phyloP scores from a whole-genome alignment of 306 rosid genomes.

The Gynostemma pentaphyllum region DNA sequence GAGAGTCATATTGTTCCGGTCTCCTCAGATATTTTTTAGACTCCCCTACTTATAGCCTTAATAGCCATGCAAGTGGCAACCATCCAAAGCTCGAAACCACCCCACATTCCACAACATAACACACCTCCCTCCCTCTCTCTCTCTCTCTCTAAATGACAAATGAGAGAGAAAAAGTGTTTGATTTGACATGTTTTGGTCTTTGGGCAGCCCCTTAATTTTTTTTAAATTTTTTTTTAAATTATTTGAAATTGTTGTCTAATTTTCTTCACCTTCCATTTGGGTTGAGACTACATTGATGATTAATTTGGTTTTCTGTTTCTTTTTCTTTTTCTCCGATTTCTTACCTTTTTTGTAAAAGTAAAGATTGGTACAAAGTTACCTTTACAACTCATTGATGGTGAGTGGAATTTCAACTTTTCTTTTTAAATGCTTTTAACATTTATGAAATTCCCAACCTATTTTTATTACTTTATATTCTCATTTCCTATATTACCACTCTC shows the following conservation, averaged over 20 bases:
- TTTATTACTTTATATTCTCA: too few species aligned
- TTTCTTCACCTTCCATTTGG: neutral
- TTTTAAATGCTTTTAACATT: too few species aligned
- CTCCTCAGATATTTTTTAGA: too few species aligned
- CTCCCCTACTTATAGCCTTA: too few species aligned
- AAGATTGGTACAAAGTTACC: neutral
- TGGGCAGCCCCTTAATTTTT: neutral
- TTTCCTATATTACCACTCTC: too few species aligned
- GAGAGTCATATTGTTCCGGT: too few species aligned
- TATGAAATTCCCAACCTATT: too few species aligned
- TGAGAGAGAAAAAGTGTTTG: conserved; percentile 16
- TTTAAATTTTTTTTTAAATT: neutral
- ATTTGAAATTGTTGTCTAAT: neutral
- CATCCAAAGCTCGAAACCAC: neutral
- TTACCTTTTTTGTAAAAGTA: neutral
- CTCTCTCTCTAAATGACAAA: neutral
- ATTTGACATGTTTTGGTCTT: conserved; percentile 15
- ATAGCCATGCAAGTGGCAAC: neutral
- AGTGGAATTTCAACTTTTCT: neutral
- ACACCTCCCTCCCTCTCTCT: too few species aligned
- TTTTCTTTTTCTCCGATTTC: neutral
- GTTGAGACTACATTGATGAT: too few species aligned
- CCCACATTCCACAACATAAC: too few species aligned
- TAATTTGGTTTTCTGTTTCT: neutral
- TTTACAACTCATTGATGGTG: neutral